Conservation (phyloP, 2,329 filamentous ascomycete genomes). For the Colletotrichum lindemuthianum region DNA sequence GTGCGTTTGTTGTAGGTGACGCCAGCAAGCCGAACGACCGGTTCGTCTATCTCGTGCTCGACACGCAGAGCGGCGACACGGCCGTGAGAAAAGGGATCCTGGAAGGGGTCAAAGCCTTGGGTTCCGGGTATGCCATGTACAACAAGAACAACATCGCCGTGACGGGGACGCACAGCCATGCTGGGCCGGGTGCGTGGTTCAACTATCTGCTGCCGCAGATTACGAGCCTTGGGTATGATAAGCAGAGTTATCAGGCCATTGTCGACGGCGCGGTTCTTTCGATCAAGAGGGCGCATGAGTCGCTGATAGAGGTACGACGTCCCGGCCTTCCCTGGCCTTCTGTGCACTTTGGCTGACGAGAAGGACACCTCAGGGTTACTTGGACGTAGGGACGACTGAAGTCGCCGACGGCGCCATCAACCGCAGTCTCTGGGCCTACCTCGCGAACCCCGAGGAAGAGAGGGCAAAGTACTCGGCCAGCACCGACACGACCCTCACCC, state of each 20-base stretch:
- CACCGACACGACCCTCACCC: conserved; percentile 71
- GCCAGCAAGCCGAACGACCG: conserved; percentile 72
- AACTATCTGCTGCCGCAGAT: conserved; percentile 95
- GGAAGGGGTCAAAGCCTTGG: conserved; percentile 75
- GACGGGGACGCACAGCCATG: conserved; percentile 92
- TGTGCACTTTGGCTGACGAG: too few species aligned
- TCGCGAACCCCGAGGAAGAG: conserved; percentile 84
- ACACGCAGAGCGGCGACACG: conserved; percentile 89
- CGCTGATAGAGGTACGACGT: conserved; percentile 60
- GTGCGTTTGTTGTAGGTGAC: conserved; percentile 87
- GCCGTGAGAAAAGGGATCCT: conserved; percentile 89
- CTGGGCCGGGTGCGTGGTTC: conserved; percentile 90
- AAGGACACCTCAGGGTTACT: conserved; percentile 62
- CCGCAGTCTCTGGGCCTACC: conserved; percentile 86
- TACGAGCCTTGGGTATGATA: conserved; percentile 85
- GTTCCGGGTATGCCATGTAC: conserved; percentile 79
- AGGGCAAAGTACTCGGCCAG: conserved; percentile 71
- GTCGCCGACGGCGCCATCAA: conserved; percentile 86
- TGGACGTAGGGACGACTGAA: conserved; percentile 76
- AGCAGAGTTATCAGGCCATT: conserved; percentile 88
- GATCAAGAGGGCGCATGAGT: conserved; percentile 82
- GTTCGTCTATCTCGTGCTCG: conserved; percentile 88
- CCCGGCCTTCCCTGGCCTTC: not conserved
- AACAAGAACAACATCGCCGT: conserved; percentile 84
- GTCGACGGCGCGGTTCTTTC: conserved; percentile 87